Evolutionary conservation across 1,284 basidiomycete genomes (phyloP).

Genomic region (Malassezia caprae): DNA sequence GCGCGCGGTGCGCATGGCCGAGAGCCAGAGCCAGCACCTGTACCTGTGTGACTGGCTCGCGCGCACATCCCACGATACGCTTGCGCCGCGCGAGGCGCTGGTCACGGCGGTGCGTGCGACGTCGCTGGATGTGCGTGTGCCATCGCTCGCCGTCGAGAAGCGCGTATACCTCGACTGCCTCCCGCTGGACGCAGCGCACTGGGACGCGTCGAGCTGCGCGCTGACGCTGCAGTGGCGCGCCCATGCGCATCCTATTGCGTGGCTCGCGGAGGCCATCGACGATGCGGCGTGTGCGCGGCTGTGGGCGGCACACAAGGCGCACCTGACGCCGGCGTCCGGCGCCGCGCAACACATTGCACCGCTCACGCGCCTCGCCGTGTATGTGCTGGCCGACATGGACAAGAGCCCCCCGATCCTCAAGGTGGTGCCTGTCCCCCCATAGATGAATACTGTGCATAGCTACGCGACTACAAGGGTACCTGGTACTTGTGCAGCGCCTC

Average conservation of each 20-base stretch:
- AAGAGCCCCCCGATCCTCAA: conserved; percentile 44
- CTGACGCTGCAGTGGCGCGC: conserved; percentile 66
- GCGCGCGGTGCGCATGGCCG: conserved; percentile 77
- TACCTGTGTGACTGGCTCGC: conserved; percentile 71
- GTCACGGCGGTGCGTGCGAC: conserved; percentile 89
- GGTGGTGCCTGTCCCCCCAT: conserved; percentile 17
- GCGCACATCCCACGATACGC: neutral
- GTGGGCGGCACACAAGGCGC: conserved; percentile 14
- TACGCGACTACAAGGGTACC: conserved; percentile 1
- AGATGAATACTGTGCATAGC: neutral
- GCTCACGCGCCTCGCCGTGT: conserved; percentile 31
- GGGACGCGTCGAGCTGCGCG: conserved; percentile 79
- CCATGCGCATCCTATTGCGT: conserved; percentile 70
- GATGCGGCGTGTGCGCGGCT: conserved; percentile 53
- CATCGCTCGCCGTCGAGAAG: conserved; percentile 95
- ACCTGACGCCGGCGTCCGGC: conserved; percentile 8
- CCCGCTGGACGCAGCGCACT: conserved; percentile 74
- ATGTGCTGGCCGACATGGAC: conserved; percentile 37
- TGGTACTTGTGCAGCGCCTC: conserved; percentile 6
- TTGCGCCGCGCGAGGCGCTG: conserved; percentile 55
- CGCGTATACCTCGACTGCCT: conserved; percentile 96
- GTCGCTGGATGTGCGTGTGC: conserved; percentile 85
- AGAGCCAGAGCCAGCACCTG: conserved; percentile 90
- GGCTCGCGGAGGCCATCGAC: conserved; percentile 76
- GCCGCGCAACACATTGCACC: conserved; percentile 31